A percentile compares a stretch with the other conserved stretches of the same genome.
Conservation (phyloP, 306 rosid genomes). For the Macrotyloma uniflorum region DNA sequence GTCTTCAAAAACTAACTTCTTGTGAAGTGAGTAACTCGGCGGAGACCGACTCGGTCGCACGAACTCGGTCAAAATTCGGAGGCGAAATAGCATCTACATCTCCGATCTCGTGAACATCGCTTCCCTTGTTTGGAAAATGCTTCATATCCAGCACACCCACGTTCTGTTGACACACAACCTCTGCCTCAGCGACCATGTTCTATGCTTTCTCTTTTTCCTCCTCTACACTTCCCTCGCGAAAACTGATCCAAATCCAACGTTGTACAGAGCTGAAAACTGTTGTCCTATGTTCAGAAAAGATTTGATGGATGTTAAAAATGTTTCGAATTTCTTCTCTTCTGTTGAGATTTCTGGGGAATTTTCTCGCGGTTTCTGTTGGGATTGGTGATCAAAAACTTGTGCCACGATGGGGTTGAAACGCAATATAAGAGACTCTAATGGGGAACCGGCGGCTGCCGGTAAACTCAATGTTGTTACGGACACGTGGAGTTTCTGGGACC, state of each 20-base stretch:
- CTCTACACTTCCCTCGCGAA: not conserved
- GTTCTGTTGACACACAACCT: constrained; percentile 59
- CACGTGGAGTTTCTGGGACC: constrained; percentile 49
- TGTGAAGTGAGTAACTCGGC: constrained; percentile 59
- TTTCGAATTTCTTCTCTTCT: constrained; percentile 7
- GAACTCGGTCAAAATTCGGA: constrained; percentile 54
- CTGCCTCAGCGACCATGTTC: constrained; percentile 82
- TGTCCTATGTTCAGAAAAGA: not conserved
- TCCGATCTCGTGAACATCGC: constrained; percentile 51
- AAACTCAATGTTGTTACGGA: not conserved
- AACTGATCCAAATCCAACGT: constrained; percentile 11
- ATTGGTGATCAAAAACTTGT: constrained; percentile 28
- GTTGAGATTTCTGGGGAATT: constrained; percentile 42
- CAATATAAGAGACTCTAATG: constrained; percentile 36
- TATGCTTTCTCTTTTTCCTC: constrained; percentile 6
- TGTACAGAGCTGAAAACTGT: constrained; percentile 27
- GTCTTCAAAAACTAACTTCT: constrained; percentile 53
- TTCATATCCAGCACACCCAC: constrained; percentile 60
- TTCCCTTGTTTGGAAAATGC: constrained; percentile 52
- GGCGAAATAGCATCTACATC: constrained; percentile 45
- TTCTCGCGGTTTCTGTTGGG: constrained; percentile 47
- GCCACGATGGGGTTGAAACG: not conserved
- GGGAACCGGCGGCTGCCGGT: constrained; percentile 69
- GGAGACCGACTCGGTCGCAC: constrained; percentile 58
- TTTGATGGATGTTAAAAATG: constrained; percentile 3